A percentile compares a stretch with the other conserved stretches of the same genome.
Evolutionary conservation across 345 rosid species (phyloP).

Genomic region (Pugionium dolabratum): DNA sequence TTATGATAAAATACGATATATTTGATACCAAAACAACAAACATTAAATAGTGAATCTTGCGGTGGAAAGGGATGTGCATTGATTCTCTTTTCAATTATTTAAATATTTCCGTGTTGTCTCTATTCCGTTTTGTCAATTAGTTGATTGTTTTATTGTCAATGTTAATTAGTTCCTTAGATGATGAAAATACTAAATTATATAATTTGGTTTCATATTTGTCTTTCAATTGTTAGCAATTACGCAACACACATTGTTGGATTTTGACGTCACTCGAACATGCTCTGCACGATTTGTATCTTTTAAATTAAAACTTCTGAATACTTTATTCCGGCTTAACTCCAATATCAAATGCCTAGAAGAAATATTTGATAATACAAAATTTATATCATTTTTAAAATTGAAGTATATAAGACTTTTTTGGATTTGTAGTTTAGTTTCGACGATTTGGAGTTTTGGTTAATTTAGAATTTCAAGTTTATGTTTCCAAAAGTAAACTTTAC

Average conservation of each 20-base stretch:
- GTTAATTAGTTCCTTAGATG: neutral
- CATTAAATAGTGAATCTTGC: neutral
- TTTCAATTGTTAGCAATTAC: neutral
- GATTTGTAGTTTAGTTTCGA: too few relatives aligned
- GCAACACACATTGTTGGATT: conserved; percentile 15
- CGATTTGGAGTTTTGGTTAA: too few relatives aligned
- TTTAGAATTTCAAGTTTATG: too few relatives aligned
- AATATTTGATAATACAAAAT: neutral
- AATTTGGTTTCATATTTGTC: neutral
- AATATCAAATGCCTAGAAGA: neutral
- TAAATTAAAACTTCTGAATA: neutral
- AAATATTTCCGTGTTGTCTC: neutral
- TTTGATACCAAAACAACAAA: too few relatives aligned
- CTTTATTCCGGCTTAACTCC: neutral
- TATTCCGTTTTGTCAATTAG: neutral
- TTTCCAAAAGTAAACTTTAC: too few relatives aligned
- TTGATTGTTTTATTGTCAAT: neutral
- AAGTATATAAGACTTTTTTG: too few relatives aligned
- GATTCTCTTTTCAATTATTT: neutral
- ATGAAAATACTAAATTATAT: conserved; percentile 1
- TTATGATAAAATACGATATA: neutral
- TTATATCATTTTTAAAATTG: too few relatives aligned
- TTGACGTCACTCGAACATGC: conserved; percentile 29
- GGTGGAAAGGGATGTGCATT: conserved; percentile 6
- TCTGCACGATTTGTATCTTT: conserved; percentile 1